Evolutionary conservation across 2,329 filamentous ascomycete species (phyloP), one percentile per base, ranked within the genome.

Genomic region (Tympanopsis confertula): DNA sequence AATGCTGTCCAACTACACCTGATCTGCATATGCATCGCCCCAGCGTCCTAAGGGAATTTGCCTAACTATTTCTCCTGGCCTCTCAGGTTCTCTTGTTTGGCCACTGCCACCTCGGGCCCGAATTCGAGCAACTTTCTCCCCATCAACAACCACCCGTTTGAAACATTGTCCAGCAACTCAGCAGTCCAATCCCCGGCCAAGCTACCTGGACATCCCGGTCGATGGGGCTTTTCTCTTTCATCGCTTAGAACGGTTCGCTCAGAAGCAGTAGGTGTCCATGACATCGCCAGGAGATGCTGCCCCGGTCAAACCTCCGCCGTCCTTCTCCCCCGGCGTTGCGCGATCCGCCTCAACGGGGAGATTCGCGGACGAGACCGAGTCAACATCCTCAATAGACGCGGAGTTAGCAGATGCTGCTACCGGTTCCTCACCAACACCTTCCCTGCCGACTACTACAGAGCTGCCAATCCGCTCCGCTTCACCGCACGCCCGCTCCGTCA

Each of bases 251-350:
- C 12, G n/a, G n/a, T 33, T 13, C 10, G 10, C 30, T 28, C n/a
- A 33, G 30, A 33, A 33, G 7, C 30, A 10, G 17, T 17, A 10
- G 30, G 15, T 33, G 30, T 33, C 30, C 30, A 33, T 33, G 30
- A 33, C 30, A 33, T 33, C 30, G 30, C 30, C 30, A 10, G 30
- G 30, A 33, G 30, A 33, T 33, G 30, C 10, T 33, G 7, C 30
- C 17, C 30, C 30, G 30, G 30, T 33, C 30, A 33, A 33, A 33
- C 30, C 30, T 33, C 30, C 30, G 30, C 30, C 30, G 30, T 33
- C 30, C 30, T 33, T 33, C 15, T 33, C 30, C 12, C 30, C 30
- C 30, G 30, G 30, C 30, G 30, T 33, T 10, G 10, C 30, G 30
- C 30, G 30, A 12, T 10, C 17, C 30, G 15, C 30, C 10, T 13